These are phyloP conservation scores for Trifolium dubium DNA, from an alignment of 306 rosid species.

Conservation along the genomic window DNA sequence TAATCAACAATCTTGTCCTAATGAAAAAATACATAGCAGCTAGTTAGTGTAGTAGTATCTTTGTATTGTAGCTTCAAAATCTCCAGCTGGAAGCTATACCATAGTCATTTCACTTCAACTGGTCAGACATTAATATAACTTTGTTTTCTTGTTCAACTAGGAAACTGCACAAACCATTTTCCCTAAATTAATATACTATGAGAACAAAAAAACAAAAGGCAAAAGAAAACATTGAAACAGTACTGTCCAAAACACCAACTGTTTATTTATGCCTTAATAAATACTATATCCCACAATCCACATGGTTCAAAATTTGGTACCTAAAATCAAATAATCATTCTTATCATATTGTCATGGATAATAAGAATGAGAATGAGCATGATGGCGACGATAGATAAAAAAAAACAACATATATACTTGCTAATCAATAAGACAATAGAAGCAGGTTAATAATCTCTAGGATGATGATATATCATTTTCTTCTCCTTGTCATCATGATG, in stretches of 20 bases:
- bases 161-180: slow-evolving; percentile 43
- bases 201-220: neutral
- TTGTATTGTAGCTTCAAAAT: slow-evolving; percentile 6
- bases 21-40: neutral
- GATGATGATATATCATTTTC: slow-evolving; percentile 45
- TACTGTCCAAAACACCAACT: neutral
- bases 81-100: slow-evolving; percentile 38
- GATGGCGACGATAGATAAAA: slow-evolving; percentile 40
- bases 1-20: neutral
- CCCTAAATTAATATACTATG: slow-evolving; percentile 24
- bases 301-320: slow-evolving; percentile 50
- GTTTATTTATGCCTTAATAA: slow-evolving; percentile 35
- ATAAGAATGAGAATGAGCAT: slow-evolving; percentile 44
- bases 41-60: slow-evolving; percentile 4
- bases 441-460: slow-evolving; percentile 48
- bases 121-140: neutral
- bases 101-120: slow-evolving; percentile 46
- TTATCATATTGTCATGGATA: slow-evolving; percentile 41
- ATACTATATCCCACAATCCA: slow-evolving; percentile 21
- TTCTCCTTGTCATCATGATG: slow-evolving; percentile 31
- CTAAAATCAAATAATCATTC: slow-evolving; percentile 47
- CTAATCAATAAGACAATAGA: slow-evolving; percentile 55
- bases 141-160: slow-evolving; percentile 25
- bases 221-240: slow-evolving; percentile 37
- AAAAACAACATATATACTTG: slow-evolving; percentile 34